Evolutionary conservation across 1,284 basidiomycete species (phyloP), one percentile per base, ranked within the genome.

Genomic region (Somion occarium): DNA sequence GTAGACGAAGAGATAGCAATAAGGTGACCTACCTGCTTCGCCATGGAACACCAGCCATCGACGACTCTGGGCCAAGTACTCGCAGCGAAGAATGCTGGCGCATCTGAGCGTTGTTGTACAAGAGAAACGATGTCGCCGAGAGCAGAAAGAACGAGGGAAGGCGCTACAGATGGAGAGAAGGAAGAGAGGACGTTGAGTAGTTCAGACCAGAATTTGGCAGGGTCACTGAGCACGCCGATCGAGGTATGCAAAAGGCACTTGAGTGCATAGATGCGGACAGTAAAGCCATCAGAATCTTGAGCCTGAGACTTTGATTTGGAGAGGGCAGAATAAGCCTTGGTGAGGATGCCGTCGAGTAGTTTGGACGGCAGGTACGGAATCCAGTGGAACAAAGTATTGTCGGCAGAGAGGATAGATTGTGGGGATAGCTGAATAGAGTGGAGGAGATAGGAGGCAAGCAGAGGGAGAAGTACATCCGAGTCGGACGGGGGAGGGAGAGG

Each of bases 161-260:
- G 19, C 24, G 13, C 24, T n/a, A 43, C 42, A 22, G 7, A 13
- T 3, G 26, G 9, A 15, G 34, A 37, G 7, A 15, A 11, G 18
- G 34, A 18, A 9, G n/a, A 22, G 20, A 71, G 70, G 49, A 79
- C 75, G 55, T 78, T 80, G n/a, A 74, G 68, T 0, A 73, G 71
- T 59, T 88, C 85, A 39, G 81, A 78, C 86, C 85, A 88, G 58
- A 87, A 83, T 0, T 71, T 75, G 38, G 69, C 68, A 3, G 72
- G 59, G 19, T 61, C 53, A 13, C 24, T 19, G 26, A 72, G 53
- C 3, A 66, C 62, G 2, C 59, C 54, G 3, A 65, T 61, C 1
- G 63, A 64, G 13, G 69, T 69, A 25, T 55, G 58, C 0, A 63
- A 56, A 12, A 72, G 60, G 44, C 66, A 69, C 9, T 60, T 55